Percentiles rank a stretch among this genome's conserved stretches.
These are phyloP conservation scores for Brachypodium distachyon DNA, from an alignment of 202 grass and related monocot species.

Conservation along the genomic window DNA sequence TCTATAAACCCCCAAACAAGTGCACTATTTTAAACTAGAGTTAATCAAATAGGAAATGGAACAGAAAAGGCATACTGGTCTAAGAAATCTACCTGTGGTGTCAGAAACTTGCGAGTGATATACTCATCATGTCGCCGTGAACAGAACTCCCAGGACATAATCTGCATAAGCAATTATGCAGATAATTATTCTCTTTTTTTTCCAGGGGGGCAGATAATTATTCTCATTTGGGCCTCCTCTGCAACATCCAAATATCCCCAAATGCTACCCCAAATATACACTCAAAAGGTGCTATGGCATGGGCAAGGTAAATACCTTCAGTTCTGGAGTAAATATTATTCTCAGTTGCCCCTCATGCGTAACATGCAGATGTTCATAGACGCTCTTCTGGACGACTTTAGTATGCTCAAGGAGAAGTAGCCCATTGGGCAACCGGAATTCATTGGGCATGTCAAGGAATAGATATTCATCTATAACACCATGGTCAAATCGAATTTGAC, in stretches of 20 bases:
- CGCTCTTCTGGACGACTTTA: slow-evolving; percentile 82
- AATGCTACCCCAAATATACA: slow-evolving; percentile 4
- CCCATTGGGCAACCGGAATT: slow-evolving; percentile 67
- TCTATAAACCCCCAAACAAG: too few species aligned
- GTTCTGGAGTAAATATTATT: slow-evolving; percentile 88
- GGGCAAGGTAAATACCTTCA: slow-evolving; percentile 55
- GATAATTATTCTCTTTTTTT: too few species aligned
- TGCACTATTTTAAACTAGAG: background rate
- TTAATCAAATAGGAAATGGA: slow-evolving; percentile 1
- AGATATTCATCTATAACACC: slow-evolving; percentile 85
- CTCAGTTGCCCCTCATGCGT: slow-evolving; percentile 76
- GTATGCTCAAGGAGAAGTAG: slow-evolving; percentile 70
- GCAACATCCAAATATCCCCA: slow-evolving; percentile 35
- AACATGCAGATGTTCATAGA: slow-evolving; percentile 89
- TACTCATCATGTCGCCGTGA: slow-evolving; percentile 71
- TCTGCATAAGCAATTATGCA: slow-evolving; percentile 43
- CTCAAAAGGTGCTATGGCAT: background rate
- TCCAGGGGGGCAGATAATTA: too few species aligned
- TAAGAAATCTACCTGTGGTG: slow-evolving; percentile 60
- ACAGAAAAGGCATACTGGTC: background rate
- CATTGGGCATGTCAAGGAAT: slow-evolving; percentile 73
- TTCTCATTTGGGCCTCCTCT: slow-evolving; percentile 31
- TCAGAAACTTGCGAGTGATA: slow-evolving; percentile 61
- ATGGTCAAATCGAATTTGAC: slow-evolving; percentile 91
- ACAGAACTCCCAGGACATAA: slow-evolving; percentile 97